Base-by-base conservation (phyloP, 148 eudicot species). In the Rhododendron kiyosumense region DNA sequence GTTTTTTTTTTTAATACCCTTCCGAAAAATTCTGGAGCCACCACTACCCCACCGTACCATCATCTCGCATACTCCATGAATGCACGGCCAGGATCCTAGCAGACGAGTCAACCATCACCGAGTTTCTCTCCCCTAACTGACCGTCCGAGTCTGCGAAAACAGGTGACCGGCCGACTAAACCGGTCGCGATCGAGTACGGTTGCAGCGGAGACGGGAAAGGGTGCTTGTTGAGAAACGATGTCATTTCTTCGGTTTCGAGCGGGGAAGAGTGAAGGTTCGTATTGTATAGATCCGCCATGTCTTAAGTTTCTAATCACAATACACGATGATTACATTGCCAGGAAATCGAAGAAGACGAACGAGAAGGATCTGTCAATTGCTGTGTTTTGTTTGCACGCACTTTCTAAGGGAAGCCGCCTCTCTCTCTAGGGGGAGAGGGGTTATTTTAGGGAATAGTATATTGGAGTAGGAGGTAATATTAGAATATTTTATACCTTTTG, bases 241-340 rank as follows among this genome's bases (percentile, higher is more conserved):
- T 90, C 87, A 94, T 92, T 22, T 93, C 98, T 71, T 94, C 98
- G 24, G 96, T 88, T 41, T 92, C 94, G 8, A 86, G 85, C 20
- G 87, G 18, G 22, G 90, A 71, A 67, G 73, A 67, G 59, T 17
- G 74, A 43, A 59, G 61, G 51, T 71, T 88, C 81, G 80, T 89
- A 48, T 87, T 90, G 85, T 89, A 89, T 80, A 88, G 93, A 91
- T 89, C 91, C 86, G 90, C 87, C 93, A 91, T 91, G 4, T 32
- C 41, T 75, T 49, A 49, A 32, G 14, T 12, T 38, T 75, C 32
- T 51, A 75, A 77, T 28, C 79, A 30, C 32, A 48, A 73, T 32
- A 22, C 79, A 20, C 79, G 28, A 43, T 20, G 36, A 18, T 41
- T 8, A 51, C 13, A 71, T 28, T 38, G 41, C 41, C 4, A 38